Evolutionary conservation across 2,329 filamentous ascomycete species (phyloP), one percentile per base, ranked within the genome.

Genomic region (Rhynchosporium graminicola): DNA sequence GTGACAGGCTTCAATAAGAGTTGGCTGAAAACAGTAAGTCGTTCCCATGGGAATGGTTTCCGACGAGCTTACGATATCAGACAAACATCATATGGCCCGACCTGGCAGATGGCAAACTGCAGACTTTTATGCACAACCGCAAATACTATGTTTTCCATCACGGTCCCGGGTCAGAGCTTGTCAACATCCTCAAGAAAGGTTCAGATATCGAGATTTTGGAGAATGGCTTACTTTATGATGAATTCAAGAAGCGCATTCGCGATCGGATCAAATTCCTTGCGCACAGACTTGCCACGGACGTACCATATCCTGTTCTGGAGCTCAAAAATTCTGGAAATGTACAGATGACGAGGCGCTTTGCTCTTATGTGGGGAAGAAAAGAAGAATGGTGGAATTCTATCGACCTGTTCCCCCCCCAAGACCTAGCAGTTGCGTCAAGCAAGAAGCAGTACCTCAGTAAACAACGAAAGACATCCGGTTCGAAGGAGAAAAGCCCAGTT

Each of bases 11-110:
- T 63, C 10, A 63, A 57, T 3, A 50, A 13, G 29, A 36, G 56
- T 9, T 63, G 61, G 61, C 28, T 63, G 36, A 33, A 36, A 38
- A 46, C n/a, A 38, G 61, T 60, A 60, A 38, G 20, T 20, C n/a
- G 10, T 45, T 33, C 38, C 5, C 33, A 10, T 31, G 12, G 12
- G 15, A 3, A 45, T 26, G 3, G 3, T 45, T 2, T 12, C 20
- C 7, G 13, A 9, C 6, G 4, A 29, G 10, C 28, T 57, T 12
- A 57, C 40, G n/a, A 28, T n/a, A 28, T 29, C 40, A 57, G 54
- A 31, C 33, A 13, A 36, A 57, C 9, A 36, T 38, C 40, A 28
- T 13, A 5, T 57, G 54, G 54, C 54, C 40, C 12, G 40, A 57
- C 20, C 9, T 13, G 9, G 54, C 54, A 20, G 40, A 57, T 57